These are phyloP conservation scores for Coniochaeta sp. DNA, from an alignment of 2,329 filamentous ascomycete species.

Conservation along the genomic window DNA sequence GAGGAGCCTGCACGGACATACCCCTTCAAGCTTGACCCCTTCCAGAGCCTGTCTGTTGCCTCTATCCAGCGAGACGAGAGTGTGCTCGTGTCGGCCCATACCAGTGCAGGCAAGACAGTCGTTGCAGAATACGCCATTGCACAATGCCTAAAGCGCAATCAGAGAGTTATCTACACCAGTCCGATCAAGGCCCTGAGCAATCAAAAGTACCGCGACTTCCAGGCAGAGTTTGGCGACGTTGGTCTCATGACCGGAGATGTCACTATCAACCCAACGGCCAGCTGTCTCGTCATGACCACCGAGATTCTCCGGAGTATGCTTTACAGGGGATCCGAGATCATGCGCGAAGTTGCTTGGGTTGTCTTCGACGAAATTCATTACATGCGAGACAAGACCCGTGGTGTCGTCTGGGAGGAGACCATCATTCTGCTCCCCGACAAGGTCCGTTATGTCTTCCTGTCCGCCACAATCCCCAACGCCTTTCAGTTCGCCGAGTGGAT, in stretches of 20 bases:
- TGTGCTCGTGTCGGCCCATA: constrained; percentile 93
- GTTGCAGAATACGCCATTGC: constrained; percentile 98
- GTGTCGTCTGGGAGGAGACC: constrained; percentile 98
- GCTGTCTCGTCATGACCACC: constrained; percentile 97
- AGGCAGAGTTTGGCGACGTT: constrained; percentile 90
- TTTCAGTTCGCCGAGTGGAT: constrained; percentile 99
- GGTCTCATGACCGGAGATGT: constrained; percentile 98
- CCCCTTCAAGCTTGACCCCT: constrained; percentile 90
- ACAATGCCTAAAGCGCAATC: constrained; percentile 93
- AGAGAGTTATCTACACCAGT: constrained; percentile 98
- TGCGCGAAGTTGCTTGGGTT: constrained; percentile 98
- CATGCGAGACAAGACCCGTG: constrained; percentile 86
- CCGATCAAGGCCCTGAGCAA: constrained; percentile 98
- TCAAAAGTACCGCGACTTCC: constrained; percentile 96
- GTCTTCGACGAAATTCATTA: constrained; percentile 99
- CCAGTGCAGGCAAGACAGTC: constrained; percentile 95
- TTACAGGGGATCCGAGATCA: constrained; percentile 96
- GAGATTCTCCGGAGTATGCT: constrained; percentile 99
- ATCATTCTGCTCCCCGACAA: constrained; percentile 98
- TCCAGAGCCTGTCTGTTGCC: constrained; percentile 89
- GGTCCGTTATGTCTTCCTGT: constrained; percentile 96
- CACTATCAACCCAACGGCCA: constrained; percentile 97
- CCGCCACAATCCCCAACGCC: constrained; percentile 95
- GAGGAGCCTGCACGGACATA: constrained; percentile 77
- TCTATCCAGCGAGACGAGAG: constrained; percentile 96